Percentiles rank a stretch among this genome's conserved stretches.
phyloP scores from a whole-genome alignment of 495 filamentous ascomycete species.

The Hypomontagnella monticulosa region DNA sequence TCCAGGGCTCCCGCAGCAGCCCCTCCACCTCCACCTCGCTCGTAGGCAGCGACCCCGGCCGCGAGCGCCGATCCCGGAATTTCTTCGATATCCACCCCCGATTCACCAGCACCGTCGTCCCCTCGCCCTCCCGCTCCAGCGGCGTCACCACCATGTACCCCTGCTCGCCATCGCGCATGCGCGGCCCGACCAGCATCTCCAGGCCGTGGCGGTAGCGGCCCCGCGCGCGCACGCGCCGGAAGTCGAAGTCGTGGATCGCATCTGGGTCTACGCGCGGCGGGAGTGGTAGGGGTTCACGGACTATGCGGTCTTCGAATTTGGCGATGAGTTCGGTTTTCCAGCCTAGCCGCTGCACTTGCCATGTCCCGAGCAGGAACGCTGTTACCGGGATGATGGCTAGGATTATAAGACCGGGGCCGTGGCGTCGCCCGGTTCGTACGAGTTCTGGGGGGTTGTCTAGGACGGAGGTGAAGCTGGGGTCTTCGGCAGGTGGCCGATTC shows the following conservation, averaged over 20 bases:
- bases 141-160: conserved; percentile 93
- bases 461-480: conserved; percentile 78
- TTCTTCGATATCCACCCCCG: conserved; percentile 89
- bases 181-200: conserved; percentile 95
- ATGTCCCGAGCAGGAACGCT: conserved; percentile 87
- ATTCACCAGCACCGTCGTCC: conserved; percentile 79
- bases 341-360: conserved; percentile 92
- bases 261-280: conserved; percentile 81
- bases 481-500: conserved; percentile 63
- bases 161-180: conserved; percentile 86
- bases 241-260: conserved; percentile 89
- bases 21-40: conserved; percentile 83
- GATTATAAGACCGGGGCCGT: conserved; percentile 84
- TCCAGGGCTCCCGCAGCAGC: conserved; percentile 86
- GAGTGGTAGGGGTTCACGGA: conserved; percentile 85
- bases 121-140: conserved; percentile 69
- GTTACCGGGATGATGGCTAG: conserved; percentile 90
- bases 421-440: conserved; percentile 73
- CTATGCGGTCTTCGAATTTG: conserved; percentile 86
- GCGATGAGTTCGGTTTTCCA: conserved; percentile 95
- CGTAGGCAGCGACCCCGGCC: conserved; percentile 67
- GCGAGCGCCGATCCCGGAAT: conserved; percentile 67
- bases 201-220: conserved; percentile 84
- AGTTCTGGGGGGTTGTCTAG: conserved; percentile 85
- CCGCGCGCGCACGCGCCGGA: conserved; percentile 81